Evolutionary conservation across 192 early-diverging fungal species (phyloP), one percentile per base, ranked within the genome.

Genomic region (Backusella macrospora): DNA sequence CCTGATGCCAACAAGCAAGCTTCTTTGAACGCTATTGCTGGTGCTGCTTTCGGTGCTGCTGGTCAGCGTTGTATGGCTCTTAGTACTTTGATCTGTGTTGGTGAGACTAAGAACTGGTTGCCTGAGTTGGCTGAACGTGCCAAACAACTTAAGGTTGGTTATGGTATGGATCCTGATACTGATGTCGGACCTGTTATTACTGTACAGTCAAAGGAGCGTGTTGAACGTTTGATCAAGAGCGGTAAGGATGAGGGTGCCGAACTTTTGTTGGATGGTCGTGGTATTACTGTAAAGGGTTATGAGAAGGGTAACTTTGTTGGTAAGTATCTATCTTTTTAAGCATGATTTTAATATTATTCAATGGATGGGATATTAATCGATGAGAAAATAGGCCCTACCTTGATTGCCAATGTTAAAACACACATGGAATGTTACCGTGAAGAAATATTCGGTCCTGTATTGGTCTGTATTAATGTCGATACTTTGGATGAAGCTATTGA

Each of bases 21-120:
- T 72, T 90, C 97, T n/a, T 86, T 98, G 48, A 97, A 97, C 80
- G 88, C 90, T 72, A 89, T 99, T 47, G 85, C 91, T 38, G 96
- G 97, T 18, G 96, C 97, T 39, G 96, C 97, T 26, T 98, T 98
- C 78, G 97, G 97, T 68, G 96, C 96, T n/a, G 96, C 96, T 38
- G 97, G 97, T 48, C 96, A 96, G 84, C 91, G 97, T 14, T 99
- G 97, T 84, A 99, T 99, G 97, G 97, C 97, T 65, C 89, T 99
- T 7, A 95, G 94, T 45, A 96, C 95, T 16, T 90, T 85, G 1
- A 86, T 99, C 34, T 95, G 97, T 82, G 97, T 99, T 40, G 97
- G 95, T 46, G 84, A 92, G 70, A 79, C 95, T 34, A 81, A 86
- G 65, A 84, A 92, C 14, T 97, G 95, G 96, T 76, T 97, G 5